Percentiles rank a stretch among this genome's conserved stretches.
These are phyloP conservation scores for Aspergillus fischeri DNA, from an alignment of 2,329 filamentous ascomycete species.

Conservation along the genomic window DNA sequence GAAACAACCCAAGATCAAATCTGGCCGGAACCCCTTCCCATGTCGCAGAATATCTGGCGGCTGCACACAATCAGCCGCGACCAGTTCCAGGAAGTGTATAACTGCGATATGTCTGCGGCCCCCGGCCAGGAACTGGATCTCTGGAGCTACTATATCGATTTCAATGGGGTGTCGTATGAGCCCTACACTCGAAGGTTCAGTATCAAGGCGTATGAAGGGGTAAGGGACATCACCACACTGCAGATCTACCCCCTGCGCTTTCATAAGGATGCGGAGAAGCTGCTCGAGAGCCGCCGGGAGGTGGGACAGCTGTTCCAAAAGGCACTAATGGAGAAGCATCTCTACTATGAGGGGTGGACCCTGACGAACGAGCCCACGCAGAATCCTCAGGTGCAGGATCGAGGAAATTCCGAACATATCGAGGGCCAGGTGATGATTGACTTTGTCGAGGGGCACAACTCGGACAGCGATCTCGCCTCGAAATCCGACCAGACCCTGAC, in stretches of 20 bases:
- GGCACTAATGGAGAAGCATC: conserved; percentile 2
- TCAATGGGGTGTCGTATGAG: conserved; percentile 22
- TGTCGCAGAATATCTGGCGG: conserved; percentile 1
- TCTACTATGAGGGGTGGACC: conserved; percentile 12
- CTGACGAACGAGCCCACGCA: conserved; percentile 1
- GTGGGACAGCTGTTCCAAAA: conserved; percentile 7
- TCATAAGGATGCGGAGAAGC: conserved; percentile 1
- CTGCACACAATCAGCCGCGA: conserved; percentile 10
- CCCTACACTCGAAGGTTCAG: conserved; percentile 18
- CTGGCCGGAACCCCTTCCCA: not conserved
- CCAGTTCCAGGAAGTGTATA: not conserved
- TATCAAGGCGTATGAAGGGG: conserved; percentile 23
- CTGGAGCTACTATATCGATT: conserved; percentile 26
- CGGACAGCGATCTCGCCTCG: not conserved
- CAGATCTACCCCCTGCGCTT: conserved; percentile 20
- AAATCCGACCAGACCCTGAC: too few relatives aligned
- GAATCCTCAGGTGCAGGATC: too few relatives aligned
- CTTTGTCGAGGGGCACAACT: conserved; percentile 6
- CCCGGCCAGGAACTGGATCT: conserved; percentile 16
- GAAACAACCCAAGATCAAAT: conserved; percentile 6
- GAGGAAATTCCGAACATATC: conserved; percentile 7
- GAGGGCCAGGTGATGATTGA: conserved; percentile 16
- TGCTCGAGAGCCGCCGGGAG: conserved; percentile 1
- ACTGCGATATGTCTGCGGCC: conserved; percentile 3
- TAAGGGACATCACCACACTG: conserved; percentile 23